These are phyloP conservation scores for Dichomitus squalens DNA, from an alignment of 1,284 basidiomycete genomes.

Conservation along the genomic window DNA sequence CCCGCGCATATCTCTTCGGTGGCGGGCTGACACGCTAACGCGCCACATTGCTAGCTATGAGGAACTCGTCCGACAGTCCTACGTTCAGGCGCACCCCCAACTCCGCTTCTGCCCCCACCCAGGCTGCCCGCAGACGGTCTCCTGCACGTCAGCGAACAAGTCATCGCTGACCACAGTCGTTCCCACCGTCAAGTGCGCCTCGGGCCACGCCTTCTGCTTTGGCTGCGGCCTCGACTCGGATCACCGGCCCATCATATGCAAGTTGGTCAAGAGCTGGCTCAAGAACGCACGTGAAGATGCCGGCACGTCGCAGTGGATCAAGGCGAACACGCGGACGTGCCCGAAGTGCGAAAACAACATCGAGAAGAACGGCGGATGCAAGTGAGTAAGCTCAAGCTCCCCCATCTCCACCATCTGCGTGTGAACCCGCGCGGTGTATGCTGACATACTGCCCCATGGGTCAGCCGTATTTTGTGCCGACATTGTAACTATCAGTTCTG, in stretches of 20 bases:
- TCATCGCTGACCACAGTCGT: constrained; percentile 52
- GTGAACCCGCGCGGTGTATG: constrained; percentile 33
- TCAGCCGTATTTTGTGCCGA: constrained; percentile 48
- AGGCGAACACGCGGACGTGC: constrained; percentile 71
- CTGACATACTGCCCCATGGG: neutral
- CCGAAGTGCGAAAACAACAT: constrained; percentile 67
- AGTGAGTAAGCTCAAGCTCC: constrained; percentile 41
- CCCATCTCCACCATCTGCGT: neutral
- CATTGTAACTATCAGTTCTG: constrained; percentile 68
- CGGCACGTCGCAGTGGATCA: constrained; percentile 72
- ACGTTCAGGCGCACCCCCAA: constrained; percentile 57
- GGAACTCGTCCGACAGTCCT: constrained; percentile 58
- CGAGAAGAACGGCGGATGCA: constrained; percentile 76
- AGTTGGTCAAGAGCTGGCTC: constrained; percentile 60
- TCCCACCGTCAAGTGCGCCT: constrained; percentile 57
- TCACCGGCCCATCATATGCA: constrained; percentile 66
- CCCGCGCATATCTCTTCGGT: neutral
- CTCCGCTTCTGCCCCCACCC: constrained; percentile 61
- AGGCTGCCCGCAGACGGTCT: constrained; percentile 36
- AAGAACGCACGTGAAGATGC: constrained; percentile 71
- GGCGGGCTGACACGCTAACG: neutral
- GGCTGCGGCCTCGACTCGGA: constrained; percentile 54
- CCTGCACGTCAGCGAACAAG: constrained; percentile 37
- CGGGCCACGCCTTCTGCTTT: constrained; percentile 56
- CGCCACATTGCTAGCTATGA: constrained; percentile 44